A percentile compares a stretch with the other conserved stretches of the same genome.
Conservation (phyloP, 148 eudicot species). For the Vaccinium vitisidaea region DNA sequence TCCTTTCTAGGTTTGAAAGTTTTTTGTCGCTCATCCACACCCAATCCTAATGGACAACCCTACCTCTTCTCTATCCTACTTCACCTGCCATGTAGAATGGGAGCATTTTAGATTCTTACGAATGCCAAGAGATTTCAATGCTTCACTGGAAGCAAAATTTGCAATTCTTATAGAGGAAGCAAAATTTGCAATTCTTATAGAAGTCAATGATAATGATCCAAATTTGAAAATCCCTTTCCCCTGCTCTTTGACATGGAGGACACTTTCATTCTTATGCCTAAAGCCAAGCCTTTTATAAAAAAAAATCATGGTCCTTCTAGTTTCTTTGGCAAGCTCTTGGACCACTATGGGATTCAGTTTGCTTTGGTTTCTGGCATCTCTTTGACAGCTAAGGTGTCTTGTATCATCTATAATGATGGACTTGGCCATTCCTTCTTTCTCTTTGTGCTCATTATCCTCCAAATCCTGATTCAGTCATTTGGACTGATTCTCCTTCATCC, state of each 20-base stretch:
- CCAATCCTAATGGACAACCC: too few species aligned
- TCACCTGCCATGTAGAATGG: too few species aligned
- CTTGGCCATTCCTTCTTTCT: neutral
- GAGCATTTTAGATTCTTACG: too few species aligned
- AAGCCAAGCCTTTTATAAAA: neutral
- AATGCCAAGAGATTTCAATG: neutral
- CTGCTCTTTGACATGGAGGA: neutral
- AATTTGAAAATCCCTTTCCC: neutral
- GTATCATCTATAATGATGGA: neutral
- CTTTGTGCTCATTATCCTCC: neutral
- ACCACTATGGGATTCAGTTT: neutral
- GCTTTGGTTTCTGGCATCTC: neutral
- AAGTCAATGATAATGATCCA: neutral
- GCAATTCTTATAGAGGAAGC: neutral
- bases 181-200: neutral
- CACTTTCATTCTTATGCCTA: neutral
- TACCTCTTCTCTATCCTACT: too few species aligned
- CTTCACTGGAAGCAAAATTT: neutral
- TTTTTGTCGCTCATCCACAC: too few species aligned
- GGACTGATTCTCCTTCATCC: neutral
- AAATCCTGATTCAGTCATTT: neutral
- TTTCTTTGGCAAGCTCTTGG: neutral
- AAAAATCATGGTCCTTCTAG: neutral
- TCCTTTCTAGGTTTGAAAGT: neutral
- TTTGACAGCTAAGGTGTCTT: neutral